Conservation (phyloP, 345 rosid species). For the Camelina neglecta region DNA sequence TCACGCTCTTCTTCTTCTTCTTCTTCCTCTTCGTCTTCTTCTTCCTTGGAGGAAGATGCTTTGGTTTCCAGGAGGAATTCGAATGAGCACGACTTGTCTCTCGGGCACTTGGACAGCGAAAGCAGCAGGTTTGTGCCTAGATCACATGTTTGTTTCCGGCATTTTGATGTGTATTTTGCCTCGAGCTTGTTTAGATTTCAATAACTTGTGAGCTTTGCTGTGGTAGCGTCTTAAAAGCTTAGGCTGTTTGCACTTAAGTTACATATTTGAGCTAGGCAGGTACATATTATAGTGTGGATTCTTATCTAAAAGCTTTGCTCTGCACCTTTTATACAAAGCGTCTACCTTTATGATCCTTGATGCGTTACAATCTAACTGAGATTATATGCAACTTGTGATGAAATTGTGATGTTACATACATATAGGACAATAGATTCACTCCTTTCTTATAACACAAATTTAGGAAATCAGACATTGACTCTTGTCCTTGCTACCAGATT, state of each 20-base stretch:
- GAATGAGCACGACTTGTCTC: slow-evolving; percentile 60
- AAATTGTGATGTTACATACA: too few relatives aligned
- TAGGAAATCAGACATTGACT: too few relatives aligned
- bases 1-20: slow-evolving; percentile 45
- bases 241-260: slow-evolving; percentile 1
- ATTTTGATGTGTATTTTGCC: slow-evolving; percentile 4
- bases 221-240: not conserved
- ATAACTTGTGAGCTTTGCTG: slow-evolving; percentile 12
- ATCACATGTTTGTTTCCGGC: not conserved
- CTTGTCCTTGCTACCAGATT: too few relatives aligned
- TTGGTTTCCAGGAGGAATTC: slow-evolving; percentile 58
- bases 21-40: slow-evolving; percentile 43
- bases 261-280: not conserved
- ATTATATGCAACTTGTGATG: too few relatives aligned
- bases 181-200: slow-evolving; percentile 13
- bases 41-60: slow-evolving; percentile 54
- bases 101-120: slow-evolving; percentile 69
- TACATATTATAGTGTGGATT: slow-evolving; percentile 8
- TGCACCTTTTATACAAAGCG: not conserved
- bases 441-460: too few relatives aligned
- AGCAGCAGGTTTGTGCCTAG: slow-evolving; percentile 57
- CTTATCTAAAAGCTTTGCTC: not conserved
- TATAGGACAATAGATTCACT: too few relatives aligned
- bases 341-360: not conserved
- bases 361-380: slow-evolving; percentile 22